Evolutionary conservation across 2,329 filamentous ascomycete genomes (phyloP), one percentile per base, ranked within the genome.

Genomic region (Exophiala spinifera): DNA sequence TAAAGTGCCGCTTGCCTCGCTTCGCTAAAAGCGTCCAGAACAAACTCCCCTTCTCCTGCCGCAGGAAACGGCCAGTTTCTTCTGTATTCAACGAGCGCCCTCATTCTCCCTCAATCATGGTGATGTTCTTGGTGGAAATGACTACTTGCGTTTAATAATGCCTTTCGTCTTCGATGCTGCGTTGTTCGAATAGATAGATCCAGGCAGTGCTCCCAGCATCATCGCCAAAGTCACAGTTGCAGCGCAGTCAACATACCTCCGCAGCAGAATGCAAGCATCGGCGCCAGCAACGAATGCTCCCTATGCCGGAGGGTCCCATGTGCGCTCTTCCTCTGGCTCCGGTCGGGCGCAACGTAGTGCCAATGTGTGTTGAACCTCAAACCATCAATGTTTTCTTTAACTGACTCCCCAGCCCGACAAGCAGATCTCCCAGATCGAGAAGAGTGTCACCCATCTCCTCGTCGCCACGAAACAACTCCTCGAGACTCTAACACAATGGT

Each of bases 401-500:
- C 31, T 31, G 28, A 36, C 17, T 17, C 3, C 45, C 20, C 67
- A 88, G 86, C 77, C 84, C 72, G 76, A 85, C 76, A 77, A 89
- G 78, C 79, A 89, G 64, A 81, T 99, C 63, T 96, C 92, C 49
- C 92, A 96, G 72, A 99, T 99, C 73, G 94, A 99, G 77, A 97
- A 96, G 78, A 96, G 91, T 70, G 94, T 99, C 61, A 96, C 92
- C 10, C 94, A 99, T 70, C 87, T 99, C 42, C 85, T 99, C 33
- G 92, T 99, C 62, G 94, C 94, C 33, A 99, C 94, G 31, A 99
- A 99, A 71, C 91, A 97, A 73, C 85, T 99, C 2, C 86, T 99
- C 59, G 94, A 99, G 76, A 99, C 92, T 4, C 79, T 99, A 59
- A 99, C 94, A 44, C 88, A 95, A 79, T 99, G 94, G 94, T 99